These are phyloP conservation scores for Penicillium sp. DNA, from an alignment of 2,329 filamentous ascomycete species.

Conservation along the genomic window DNA sequence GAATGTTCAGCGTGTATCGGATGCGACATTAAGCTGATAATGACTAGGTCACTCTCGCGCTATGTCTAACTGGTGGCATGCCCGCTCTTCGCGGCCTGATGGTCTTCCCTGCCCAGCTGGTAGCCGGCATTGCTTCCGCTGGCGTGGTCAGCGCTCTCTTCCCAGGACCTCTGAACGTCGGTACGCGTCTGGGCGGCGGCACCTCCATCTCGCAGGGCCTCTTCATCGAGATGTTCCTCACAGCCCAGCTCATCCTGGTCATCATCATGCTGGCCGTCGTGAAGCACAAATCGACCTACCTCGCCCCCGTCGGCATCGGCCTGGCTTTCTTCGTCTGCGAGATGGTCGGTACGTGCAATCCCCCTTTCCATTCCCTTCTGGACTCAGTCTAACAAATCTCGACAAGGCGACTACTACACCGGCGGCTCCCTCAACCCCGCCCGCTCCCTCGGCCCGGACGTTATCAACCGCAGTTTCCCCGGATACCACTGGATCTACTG, in stretches of 20 bases:
- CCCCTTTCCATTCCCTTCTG: too few species aligned
- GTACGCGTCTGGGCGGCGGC: conserved; percentile 57
- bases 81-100: conserved; percentile 54
- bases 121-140: conserved; percentile 61
- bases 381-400: neutral
- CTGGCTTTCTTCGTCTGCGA: conserved; percentile 67
- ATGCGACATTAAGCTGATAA: conserved; percentile 4
- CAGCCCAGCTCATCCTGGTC: conserved; percentile 63
- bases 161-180: conserved; percentile 59
- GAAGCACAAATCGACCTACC: conserved; percentile 71
- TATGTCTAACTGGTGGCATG: conserved; percentile 62
- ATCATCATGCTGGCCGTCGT: conserved; percentile 72
- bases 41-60: conserved; percentile 57
- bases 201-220: conserved; percentile 60
- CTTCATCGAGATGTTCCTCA: conserved; percentile 69
- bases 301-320: conserved; percentile 73
- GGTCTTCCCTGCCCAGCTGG: conserved; percentile 59
- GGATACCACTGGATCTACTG: conserved; percentile 56
- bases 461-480: conserved; percentile 49
- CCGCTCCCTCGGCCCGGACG: conserved; percentile 51
- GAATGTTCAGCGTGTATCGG: conserved; percentile 3
- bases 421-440: conserved; percentile 53
- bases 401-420: conserved; percentile 49
- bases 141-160: conserved; percentile 60
- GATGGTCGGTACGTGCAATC: conserved; percentile 43